phyloP scores from a whole-genome alignment of 768 basidiomycete species.

The Ramaria sp. region DNA sequence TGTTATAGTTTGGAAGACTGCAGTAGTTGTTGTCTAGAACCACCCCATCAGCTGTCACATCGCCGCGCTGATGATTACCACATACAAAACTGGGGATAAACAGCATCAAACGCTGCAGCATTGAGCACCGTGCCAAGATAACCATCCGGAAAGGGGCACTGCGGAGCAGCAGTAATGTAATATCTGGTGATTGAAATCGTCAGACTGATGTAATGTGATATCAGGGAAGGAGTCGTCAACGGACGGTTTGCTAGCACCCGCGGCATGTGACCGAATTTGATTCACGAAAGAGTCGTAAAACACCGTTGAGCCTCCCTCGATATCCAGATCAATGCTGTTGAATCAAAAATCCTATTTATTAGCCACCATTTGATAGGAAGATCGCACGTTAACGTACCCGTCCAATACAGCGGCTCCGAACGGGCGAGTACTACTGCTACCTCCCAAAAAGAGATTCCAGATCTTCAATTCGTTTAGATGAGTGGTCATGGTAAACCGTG shows the following conservation, averaged over 20 bases:
- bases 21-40: constrained; percentile 48
- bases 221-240: neutral
- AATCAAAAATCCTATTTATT: neutral
- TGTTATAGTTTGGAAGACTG: constrained; percentile 41
- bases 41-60: neutral
- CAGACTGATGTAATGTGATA: neutral
- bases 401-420: constrained; percentile 14
- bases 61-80: neutral
- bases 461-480: neutral
- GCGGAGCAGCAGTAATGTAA: constrained; percentile 13
- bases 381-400: constrained; percentile 2
- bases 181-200: constrained; percentile 2
- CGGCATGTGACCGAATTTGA: constrained; percentile 9
- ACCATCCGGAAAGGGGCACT: constrained; percentile 13
- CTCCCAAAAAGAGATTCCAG: constrained; percentile 14
- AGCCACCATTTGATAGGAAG: neutral
- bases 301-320: constrained; percentile 9
- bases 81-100: constrained; percentile 14
- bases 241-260: constrained; percentile 9
- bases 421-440: constrained; percentile 9
- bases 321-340: constrained; percentile 13
- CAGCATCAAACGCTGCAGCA: constrained; percentile 11
- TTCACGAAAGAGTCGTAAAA: constrained; percentile 11
- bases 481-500: no score
- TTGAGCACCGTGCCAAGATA: constrained; percentile 11